Evolutionary conservation across 129 eudicot genomes (phyloP).

Genomic region (Solidago caesia): DNA sequence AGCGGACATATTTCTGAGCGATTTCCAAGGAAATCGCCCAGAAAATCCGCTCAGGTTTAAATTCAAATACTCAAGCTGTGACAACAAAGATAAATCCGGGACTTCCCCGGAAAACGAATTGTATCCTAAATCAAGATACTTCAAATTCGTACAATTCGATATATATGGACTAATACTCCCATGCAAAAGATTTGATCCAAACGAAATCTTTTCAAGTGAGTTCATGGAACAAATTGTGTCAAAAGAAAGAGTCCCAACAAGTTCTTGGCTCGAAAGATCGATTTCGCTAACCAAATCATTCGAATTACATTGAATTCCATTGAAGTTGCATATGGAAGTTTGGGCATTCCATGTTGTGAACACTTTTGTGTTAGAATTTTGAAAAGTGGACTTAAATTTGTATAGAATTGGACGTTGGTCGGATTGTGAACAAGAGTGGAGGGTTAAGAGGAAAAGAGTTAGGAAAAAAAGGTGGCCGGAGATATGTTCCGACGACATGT

Average conservation of each 20-base stretch:
- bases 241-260: neutral
- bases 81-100: neutral
- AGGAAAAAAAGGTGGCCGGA: slow-evolving; percentile 31
- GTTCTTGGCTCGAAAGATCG: neutral
- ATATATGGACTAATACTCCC: neutral
- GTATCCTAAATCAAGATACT: neutral
- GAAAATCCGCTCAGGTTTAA: slow-evolving; percentile 14
- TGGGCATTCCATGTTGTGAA: slow-evolving; percentile 44
- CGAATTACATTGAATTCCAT: neutral
- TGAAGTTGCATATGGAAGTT: slow-evolving; percentile 44
- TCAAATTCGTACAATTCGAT: slow-evolving; percentile 6
- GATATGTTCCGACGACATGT: slow-evolving; percentile 31
- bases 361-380: slow-evolving; percentile 23
- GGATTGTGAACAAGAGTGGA: slow-evolving; percentile 26
- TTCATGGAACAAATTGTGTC: slow-evolving; percentile 1
- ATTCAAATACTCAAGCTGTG: neutral
- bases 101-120: neutral
- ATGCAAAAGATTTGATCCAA: neutral
- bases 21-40: slow-evolving; percentile 10
- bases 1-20: neutral
- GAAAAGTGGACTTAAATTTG: slow-evolving; percentile 48
- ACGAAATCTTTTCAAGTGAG: neutral
- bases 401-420: slow-evolving; percentile 45
- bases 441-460: slow-evolving; percentile 22
- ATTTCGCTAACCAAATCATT: neutral